These are phyloP conservation scores for Dactylellina sp. DNA, from an alignment of 2,329 filamentous ascomycete species.

Conservation along the genomic window DNA sequence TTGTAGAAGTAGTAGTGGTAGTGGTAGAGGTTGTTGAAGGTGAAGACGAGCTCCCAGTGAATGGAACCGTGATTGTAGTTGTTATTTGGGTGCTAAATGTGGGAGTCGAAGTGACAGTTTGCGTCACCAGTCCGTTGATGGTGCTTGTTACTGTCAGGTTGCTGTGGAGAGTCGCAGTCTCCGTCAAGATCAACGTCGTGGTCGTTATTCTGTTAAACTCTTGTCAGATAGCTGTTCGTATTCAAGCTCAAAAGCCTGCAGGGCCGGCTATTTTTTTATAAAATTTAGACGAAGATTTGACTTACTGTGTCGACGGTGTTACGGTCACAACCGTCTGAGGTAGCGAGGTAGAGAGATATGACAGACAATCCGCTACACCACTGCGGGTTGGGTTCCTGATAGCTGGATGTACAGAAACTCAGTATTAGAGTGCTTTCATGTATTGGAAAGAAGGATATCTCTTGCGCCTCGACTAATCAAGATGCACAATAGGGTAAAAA, in stretches of 20 bases:
- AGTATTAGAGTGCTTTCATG: neutral
- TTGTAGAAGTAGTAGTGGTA: neutral
- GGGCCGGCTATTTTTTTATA: no score
- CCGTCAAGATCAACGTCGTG: neutral
- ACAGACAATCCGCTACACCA: constrained; percentile 12
- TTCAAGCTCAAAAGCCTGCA: no score
- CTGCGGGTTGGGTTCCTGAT: neutral
- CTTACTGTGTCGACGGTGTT: constrained; percentile 7
- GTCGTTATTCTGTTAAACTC: neutral
- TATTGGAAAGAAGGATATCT: no score
- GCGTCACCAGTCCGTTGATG: neutral
- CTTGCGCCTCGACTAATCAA: no score
- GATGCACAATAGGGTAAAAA: no score
- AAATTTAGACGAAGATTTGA: neutral
- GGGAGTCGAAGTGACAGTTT: neutral
- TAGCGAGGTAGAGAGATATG: neutral
- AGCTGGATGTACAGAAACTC: neutral
- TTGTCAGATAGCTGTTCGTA: neutral
- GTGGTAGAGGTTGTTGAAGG: neutral
- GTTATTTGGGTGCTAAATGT: neutral
- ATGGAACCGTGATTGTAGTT: neutral
- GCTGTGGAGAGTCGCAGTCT: neutral
- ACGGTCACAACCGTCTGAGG: neutral
- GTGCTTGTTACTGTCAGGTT: neutral
- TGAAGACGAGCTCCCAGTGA: neutral